These are phyloP conservation scores for Carallia pectinifolia DNA, from an alignment of 345 rosid genomes.

Conservation along the genomic window DNA sequence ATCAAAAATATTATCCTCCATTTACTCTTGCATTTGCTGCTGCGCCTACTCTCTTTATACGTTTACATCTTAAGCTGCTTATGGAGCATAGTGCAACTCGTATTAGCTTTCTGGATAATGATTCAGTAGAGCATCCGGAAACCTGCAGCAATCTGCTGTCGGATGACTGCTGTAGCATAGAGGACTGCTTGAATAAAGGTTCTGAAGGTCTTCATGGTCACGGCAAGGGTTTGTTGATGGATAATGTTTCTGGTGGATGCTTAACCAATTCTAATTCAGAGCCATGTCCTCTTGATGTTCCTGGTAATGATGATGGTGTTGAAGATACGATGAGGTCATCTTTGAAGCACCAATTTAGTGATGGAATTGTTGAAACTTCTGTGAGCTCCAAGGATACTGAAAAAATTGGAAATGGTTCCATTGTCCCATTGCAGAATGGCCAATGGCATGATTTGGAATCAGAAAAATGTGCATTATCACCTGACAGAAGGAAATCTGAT, in stretches of 20 bases:
- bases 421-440: slow-evolving; percentile 32
- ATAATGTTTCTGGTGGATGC: slow-evolving; percentile 21
- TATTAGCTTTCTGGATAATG: slow-evolving; percentile 36
- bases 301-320: slow-evolving; percentile 2
- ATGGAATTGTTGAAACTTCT: slow-evolving; percentile 20
- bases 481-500: slow-evolving; percentile 34
- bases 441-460: slow-evolving; percentile 29
- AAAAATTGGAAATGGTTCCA: slow-evolving; percentile 26
- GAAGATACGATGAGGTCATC: slow-evolving; percentile 20
- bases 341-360: slow-evolving; percentile 20
- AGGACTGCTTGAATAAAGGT: slow-evolving; percentile 25
- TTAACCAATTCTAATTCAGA: slow-evolving; percentile 21
- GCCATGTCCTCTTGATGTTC: slow-evolving; percentile 13
- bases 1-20: slow-evolving; percentile 36
- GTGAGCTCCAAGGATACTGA: slow-evolving; percentile 29
- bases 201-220: slow-evolving; percentile 22
- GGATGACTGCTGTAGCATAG: slow-evolving; percentile 30
- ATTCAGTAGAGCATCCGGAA: slow-evolving; percentile 34
- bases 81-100: slow-evolving; percentile 42
- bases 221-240: slow-evolving; percentile 11
- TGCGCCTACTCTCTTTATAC: slow-evolving; percentile 54
- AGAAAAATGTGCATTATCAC: slow-evolving; percentile 14
- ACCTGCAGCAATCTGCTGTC: slow-evolving; percentile 31
- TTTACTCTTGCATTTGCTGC: slow-evolving; percentile 53
- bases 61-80: slow-evolving; percentile 67